Evolutionary conservation across 2,329 filamentous ascomycete species (phyloP), one percentile per base, ranked within the genome.

Genomic region (Stagonosporopsis vannaccii): DNA sequence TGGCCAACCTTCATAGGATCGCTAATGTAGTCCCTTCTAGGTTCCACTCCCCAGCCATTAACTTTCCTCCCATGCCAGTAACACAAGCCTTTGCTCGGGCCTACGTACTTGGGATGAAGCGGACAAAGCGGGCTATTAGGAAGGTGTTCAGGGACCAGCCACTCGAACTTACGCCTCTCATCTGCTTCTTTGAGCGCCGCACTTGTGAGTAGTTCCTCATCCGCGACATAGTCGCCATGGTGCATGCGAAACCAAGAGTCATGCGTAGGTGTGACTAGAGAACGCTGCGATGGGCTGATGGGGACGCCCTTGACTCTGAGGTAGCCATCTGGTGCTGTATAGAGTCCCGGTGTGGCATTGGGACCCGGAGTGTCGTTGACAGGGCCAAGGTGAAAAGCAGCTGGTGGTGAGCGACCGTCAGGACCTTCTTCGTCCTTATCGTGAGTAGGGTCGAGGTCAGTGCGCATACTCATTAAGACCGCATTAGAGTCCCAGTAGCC

Each of bases 121-220:
- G 80, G 79, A 64, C 80, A 81, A 2, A 81, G 56, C 7, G 78
- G 78, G 50, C 76, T 79, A 6, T 53, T 73, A 1, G 77, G 76
- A 6, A 81, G 56, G 62, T 82, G 80, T 59, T 81, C 80, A 2
- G 79, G 78, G 1, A 77, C 58, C 15, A 77, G 65, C 64, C 78
- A 72, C 45, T 78, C 76, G 37, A 79, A 74, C 32, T 69, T 70
- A 11, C 68, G 56, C 20, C 58, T 54, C 13, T 69, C 71, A 17
- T 73, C 72, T n/a, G 58, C 61, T 15, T 64, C 66, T 6, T 59
- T 56, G 9, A 55, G 59, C 1, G 61, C 45, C 1, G 47, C 39
- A 4, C 42, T 36, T 7, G 61, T 56, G 2, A 65, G 46, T 1
- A 39, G 39, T 9, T 53, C 30, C 3, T 63, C 47, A 15, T 63